Evolutionary conservation across 495 filamentous ascomycete genomes (phyloP).

Genomic region (Trichoderma asperelloides): DNA sequence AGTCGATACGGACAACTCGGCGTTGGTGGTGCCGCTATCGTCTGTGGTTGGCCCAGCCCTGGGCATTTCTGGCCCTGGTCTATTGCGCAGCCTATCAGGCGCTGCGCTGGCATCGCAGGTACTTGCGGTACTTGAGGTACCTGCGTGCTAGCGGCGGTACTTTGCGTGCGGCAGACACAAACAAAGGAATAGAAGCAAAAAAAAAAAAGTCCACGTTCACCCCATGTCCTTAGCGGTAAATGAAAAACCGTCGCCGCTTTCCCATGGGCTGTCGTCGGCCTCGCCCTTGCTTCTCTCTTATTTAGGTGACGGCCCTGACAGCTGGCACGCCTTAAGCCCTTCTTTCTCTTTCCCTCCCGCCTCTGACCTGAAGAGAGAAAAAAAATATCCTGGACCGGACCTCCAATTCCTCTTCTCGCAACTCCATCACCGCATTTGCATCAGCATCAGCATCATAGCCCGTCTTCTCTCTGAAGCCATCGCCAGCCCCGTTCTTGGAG

Average conservation of each 20-base stretch:
- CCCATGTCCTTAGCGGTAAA: slow-evolving; percentile 1
- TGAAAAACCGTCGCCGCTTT: slow-evolving; percentile 7
- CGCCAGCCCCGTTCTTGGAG: slow-evolving; percentile 1
- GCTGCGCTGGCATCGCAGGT: background rate
- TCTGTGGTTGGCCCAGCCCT: background rate
- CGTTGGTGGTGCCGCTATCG: background rate
- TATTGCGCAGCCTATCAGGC: background rate
- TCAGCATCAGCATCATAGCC: slow-evolving; percentile 7
- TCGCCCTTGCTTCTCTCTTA: slow-evolving; percentile 7
- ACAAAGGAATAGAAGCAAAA: background rate
- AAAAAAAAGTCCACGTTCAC: slow-evolving; percentile 2
- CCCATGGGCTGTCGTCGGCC: slow-evolving; percentile 6
- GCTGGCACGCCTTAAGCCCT: background rate
- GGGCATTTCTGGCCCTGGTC: background rate
- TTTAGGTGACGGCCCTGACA: slow-evolving; percentile 7
- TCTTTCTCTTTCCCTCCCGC: background rate
- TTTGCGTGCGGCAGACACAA: background rate
- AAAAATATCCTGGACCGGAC: background rate
- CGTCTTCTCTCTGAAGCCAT: background rate
- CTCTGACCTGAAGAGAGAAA: background rate
- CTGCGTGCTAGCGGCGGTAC: background rate
- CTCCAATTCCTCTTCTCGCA: background rate
- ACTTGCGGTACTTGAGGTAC: slow-evolving; percentile 2
- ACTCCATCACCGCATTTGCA: slow-evolving; percentile 5
- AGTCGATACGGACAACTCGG: slow-evolving; percentile 7